Evolutionary conservation across 306 rosid genomes (phyloP).

Genomic region (Vicia faba): DNA sequence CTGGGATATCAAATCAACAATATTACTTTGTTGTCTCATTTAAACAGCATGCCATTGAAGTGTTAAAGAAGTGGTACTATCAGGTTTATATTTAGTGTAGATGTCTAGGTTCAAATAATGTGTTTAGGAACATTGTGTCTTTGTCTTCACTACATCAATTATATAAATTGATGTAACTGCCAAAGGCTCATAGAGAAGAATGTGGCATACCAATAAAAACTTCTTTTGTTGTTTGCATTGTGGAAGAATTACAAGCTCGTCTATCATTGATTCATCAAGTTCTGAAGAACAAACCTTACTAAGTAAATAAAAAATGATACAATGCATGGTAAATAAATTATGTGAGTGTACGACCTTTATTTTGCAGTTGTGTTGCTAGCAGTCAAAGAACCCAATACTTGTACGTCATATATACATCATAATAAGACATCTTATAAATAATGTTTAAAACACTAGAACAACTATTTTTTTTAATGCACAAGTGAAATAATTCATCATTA

Average conservation of each 20-base stretch:
- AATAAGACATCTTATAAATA: not conserved
- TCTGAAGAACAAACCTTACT: conserved; percentile 51
- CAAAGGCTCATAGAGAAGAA: conserved; percentile 38
- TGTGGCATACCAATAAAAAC: conserved; percentile 67
- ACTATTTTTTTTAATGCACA: not conserved
- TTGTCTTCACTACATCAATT: not conserved
- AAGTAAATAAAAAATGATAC: conserved; percentile 41
- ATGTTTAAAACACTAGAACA: not conserved
- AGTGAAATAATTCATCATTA: conserved; percentile 21
- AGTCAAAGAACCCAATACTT: conserved; percentile 76
- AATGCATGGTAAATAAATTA: not conserved
- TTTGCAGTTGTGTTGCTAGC: conserved; percentile 82
- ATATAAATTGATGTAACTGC: conserved; percentile 1
- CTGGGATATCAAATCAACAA: too few relatives aligned
- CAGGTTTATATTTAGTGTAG: not conserved
- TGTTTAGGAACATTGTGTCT: conserved; percentile 1
- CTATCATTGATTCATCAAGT: conserved; percentile 87
- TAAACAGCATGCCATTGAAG: not conserved
- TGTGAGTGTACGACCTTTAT: conserved; percentile 63
- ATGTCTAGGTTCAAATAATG: conserved; percentile 2
- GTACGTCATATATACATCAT: conserved; percentile 50
- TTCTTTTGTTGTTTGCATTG: conserved; percentile 91
- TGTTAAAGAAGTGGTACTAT: not conserved
- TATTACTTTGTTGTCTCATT: too few relatives aligned
- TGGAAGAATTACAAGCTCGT: conserved; percentile 93